Base-by-base conservation (phyloP, 164 flowering plant genomes). In the Vitis labrusca region DNA sequence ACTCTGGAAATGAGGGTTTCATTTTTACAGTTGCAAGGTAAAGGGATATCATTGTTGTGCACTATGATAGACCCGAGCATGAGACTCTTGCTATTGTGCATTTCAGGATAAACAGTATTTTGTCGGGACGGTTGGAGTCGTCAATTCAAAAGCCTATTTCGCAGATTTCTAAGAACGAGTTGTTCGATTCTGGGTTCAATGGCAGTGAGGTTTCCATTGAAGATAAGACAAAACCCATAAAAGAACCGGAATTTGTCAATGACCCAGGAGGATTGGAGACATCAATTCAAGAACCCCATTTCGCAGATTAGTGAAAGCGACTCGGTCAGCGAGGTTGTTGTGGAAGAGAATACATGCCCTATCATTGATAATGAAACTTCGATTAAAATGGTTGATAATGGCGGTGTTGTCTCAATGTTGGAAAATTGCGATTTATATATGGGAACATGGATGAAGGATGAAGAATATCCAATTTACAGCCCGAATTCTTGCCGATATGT, bases 401-500 rank as follows among this genome's bases (percentile, higher is more conserved):
- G 50, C 9, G 50, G 49, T 58, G 62, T 47, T 60, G 58, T 59
- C 8, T 13, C 66, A 51, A 10, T 62, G 70, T 56, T 32, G 19
- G 50, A 67, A 54, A 59, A 58, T 9, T 91, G 98, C 73, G 88
- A 93, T 82, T 67, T 93, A 57, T 88, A 83, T 67, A 56, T 13
- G 61, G 98, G 98, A 17, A 84, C 49, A 9, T 93, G 98, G 98
- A 91, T 91, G 54, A 86, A 59, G 58, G 93, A 91, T 66, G 86
- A 88, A 32, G 70, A 50, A 16, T 86, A 89, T 68, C 98, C 98
- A 9, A 63, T 89, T 51, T 94, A 94, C 64, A 5, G 69, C 56
- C 84, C 93, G 5, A 87, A 88, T 63, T 80, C 89, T 58, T 93
- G 98, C 70, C 97, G 97, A 23, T 91, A 80, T 73, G 92, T 94